Percentiles rank a stretch among this genome's conserved stretches.
Conservation (phyloP, 108 stramenopile species). For the Mediolabrus comicus region DNA sequence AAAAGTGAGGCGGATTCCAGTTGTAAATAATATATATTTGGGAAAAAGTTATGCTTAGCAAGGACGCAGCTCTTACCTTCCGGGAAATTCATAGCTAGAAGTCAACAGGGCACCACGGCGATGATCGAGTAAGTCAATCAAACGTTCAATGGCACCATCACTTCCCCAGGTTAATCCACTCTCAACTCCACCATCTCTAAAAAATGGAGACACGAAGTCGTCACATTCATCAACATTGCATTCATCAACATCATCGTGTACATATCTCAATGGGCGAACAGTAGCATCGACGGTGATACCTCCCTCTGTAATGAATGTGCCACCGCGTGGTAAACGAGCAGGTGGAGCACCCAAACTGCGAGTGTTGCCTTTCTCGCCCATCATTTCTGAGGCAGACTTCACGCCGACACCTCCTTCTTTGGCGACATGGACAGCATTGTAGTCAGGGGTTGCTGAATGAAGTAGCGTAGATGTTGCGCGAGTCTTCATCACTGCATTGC, state of each 20-base stretch:
- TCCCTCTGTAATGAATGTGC: constrained; percentile 82
- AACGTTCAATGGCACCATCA: constrained; percentile 75
- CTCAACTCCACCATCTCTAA: constrained; percentile 15
- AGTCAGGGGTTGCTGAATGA: constrained; percentile 14
- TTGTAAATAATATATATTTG: background rate
- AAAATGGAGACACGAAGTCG: constrained; percentile 29
- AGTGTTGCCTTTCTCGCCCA: constrained; percentile 34
- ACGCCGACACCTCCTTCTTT: constrained; percentile 61
- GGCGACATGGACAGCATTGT: constrained; percentile 48
- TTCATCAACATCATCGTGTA: constrained; percentile 12
- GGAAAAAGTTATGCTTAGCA: background rate
- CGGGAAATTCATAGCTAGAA: constrained; percentile 94
- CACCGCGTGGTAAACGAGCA: constrained; percentile 64
- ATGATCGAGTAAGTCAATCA: constrained; percentile 86
- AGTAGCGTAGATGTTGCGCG: background rate
- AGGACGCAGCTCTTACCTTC: constrained; percentile 55
- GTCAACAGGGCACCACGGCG: constrained; percentile 84
- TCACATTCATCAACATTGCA: constrained; percentile 11
- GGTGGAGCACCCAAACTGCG: constrained; percentile 82
- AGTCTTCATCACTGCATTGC: background rate
- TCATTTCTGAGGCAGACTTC: constrained; percentile 67
- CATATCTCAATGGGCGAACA: constrained; percentile 57
- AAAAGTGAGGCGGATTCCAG: background rate
- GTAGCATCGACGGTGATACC: constrained; percentile 86
- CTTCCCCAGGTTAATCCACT: constrained; percentile 34